Percentiles rank a stretch among this genome's conserved stretches.
Conservation (phyloP, 2,329 filamentous ascomycete genomes). For the Colletotrichum caudatum region DNA sequence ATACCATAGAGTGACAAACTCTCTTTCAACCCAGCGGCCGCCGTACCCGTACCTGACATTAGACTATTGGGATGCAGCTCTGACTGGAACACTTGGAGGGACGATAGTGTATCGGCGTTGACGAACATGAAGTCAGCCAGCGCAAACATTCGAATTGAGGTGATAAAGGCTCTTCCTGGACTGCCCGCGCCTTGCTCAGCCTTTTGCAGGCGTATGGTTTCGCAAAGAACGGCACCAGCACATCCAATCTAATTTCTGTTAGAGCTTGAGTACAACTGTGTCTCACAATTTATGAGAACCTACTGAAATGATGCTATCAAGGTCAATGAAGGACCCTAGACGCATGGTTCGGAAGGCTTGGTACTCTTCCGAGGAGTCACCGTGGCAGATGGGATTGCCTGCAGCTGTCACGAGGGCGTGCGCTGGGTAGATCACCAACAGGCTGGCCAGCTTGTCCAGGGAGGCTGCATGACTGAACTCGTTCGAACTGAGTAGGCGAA, state of each 20-base stretch:
- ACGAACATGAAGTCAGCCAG: constrained; percentile 78
- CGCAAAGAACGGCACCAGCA: constrained; percentile 85
- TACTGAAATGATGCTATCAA: constrained; percentile 79
- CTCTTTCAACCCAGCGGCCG: constrained; percentile 77
- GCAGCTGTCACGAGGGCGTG: constrained; percentile 11
- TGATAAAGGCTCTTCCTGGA: constrained; percentile 13
- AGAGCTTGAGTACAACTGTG: background rate
- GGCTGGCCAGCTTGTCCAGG: constrained; percentile 72
- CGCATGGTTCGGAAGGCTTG: constrained; percentile 73
- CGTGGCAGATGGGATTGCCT: background rate
- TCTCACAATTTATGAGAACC: constrained; percentile 41
- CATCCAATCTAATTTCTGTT: constrained; percentile 72
- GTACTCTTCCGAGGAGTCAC: constrained; percentile 56
- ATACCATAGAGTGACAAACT: constrained; percentile 86
- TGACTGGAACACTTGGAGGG: constrained; percentile 85
- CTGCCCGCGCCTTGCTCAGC: background rate
- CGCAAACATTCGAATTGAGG: constrained; percentile 77
- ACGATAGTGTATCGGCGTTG: constrained; percentile 81
- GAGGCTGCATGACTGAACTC: constrained; percentile 80
- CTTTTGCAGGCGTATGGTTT: constrained; percentile 71
- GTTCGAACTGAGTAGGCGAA: constrained; percentile 76
- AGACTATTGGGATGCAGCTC: constrained; percentile 87
- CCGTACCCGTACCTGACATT: constrained; percentile 75
- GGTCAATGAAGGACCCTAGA: constrained; percentile 77
- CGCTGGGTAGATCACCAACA: constrained; percentile 59